phyloP scores from a whole-genome alignment of 495 filamentous ascomycete genomes.

The Podospora conica region DNA sequence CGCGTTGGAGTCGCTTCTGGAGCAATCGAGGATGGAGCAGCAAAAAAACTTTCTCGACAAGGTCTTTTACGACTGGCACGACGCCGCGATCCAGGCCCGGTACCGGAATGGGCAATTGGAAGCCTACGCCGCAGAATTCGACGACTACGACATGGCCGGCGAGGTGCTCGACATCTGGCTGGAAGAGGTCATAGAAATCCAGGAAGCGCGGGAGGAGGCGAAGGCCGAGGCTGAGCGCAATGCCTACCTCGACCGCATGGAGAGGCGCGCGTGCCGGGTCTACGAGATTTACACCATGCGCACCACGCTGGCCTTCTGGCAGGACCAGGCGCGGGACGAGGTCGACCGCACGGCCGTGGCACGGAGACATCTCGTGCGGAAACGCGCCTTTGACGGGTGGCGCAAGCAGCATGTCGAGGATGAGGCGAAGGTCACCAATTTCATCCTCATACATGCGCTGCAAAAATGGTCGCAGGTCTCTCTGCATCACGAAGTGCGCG shows the following conservation, averaged over 20 bases:
- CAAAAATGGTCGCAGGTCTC: conserved; percentile 24
- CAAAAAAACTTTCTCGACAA: conserved; percentile 8
- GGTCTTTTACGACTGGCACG: conserved; percentile 18
- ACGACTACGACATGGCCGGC: conserved; percentile 20
- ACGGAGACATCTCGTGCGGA: conserved; percentile 60
- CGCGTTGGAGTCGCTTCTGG: conserved; percentile 16
- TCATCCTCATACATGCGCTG: conserved; percentile 45
- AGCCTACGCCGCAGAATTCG: conserved; percentile 12
- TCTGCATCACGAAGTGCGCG: conserved; percentile 26
- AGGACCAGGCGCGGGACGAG: conserved; percentile 21
- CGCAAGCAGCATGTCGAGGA: conserved; percentile 66
- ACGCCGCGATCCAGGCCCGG: conserved; percentile 1
- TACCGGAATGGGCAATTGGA: conserved; percentile 7
- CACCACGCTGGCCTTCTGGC: conserved; percentile 20
- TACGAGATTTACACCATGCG: conserved; percentile 26
- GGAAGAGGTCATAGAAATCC: conserved; percentile 9
- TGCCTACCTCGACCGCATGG: conserved; percentile 23
- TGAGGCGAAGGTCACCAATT: conserved; percentile 63
- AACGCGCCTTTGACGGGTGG: conserved; percentile 74
- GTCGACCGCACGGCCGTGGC: conserved; percentile 51
- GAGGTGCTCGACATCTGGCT: conserved; percentile 25
- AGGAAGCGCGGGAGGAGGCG: conserved; percentile 12
- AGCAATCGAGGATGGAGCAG: conserved; percentile 14
- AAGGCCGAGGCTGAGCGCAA: conserved; percentile 19
- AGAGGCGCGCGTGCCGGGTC: conserved; percentile 24